Percentiles rank a stretch among this genome's conserved stretches.
These are phyloP conservation scores for Debaryomyces sp. DNA, from an alignment of 1,139 yeast species.

Conservation along the genomic window DNA sequence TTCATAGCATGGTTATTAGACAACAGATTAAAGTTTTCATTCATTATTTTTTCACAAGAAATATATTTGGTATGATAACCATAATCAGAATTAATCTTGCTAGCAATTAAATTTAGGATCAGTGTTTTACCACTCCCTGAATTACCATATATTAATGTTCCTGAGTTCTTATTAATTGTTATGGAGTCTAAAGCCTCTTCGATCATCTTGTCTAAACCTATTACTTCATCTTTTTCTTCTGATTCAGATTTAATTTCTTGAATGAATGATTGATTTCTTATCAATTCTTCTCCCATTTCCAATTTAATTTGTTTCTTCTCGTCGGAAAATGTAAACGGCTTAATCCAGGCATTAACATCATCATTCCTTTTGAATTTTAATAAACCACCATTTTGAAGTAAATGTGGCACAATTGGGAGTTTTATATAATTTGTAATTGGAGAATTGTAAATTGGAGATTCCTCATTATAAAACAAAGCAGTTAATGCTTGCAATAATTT, in stretches of 20 bases:
- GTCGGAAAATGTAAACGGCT: slow-evolving; percentile 26
- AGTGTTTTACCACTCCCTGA: slow-evolving; percentile 83
- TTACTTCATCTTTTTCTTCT: slow-evolving; percentile 31
- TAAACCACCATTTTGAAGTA: slow-evolving; percentile 66
- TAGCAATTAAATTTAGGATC: slow-evolving; percentile 46
- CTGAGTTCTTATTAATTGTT: slow-evolving; percentile 49
- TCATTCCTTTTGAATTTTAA: slow-evolving; percentile 53
- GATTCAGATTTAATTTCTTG: slow-evolving; percentile 18
- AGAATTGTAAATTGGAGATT: slow-evolving; percentile 17
- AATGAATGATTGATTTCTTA: slow-evolving; percentile 54
- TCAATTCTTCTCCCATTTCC: slow-evolving; percentile 56
- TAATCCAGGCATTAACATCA: slow-evolving; percentile 49
- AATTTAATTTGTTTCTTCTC: slow-evolving; percentile 34
- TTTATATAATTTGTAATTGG: slow-evolving; percentile 52
- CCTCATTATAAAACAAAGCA: slow-evolving; percentile 18
- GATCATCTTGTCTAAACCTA: slow-evolving; percentile 59
- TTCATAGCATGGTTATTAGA: slow-evolving; percentile 45
- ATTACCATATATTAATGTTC: slow-evolving; percentile 67
- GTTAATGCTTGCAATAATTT: slow-evolving; percentile 21
- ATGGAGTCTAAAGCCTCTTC: slow-evolving; percentile 47
- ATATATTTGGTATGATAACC: slow-evolving; percentile 49
- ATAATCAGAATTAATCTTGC: slow-evolving; percentile 32
- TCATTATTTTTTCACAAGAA: slow-evolving; percentile 57
- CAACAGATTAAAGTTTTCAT: slow-evolving; percentile 55
- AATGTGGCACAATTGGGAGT: slow-evolving; percentile 50